A percentile compares a stretch with the other conserved stretches of the same genome.
Conservation (phyloP, 2,329 filamentous ascomycete species). For the Ophiobolus disseminans region DNA sequence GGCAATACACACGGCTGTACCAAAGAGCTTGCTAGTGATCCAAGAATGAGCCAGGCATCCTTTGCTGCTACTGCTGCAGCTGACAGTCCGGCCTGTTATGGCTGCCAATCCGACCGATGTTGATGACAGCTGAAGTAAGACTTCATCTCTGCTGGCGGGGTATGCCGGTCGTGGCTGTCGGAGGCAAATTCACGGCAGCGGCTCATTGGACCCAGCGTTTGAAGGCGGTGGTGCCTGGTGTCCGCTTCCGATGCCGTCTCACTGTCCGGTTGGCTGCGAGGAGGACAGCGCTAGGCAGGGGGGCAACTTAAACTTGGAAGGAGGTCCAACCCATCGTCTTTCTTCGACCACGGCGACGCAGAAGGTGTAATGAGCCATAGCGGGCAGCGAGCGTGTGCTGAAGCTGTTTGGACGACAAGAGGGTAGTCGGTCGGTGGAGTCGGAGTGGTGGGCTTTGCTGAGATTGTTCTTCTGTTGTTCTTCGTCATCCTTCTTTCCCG, state of each 20-base stretch:
- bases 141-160: slow-evolving; percentile 14
- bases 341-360: slow-evolving; percentile 24
- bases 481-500: slow-evolving; percentile 17
- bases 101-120: background rate
- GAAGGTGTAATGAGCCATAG: slow-evolving; percentile 31
- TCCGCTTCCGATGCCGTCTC: slow-evolving; percentile 10
- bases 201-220: slow-evolving; percentile 33
- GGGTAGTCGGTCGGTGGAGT: slow-evolving; percentile 13
- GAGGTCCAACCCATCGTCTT: slow-evolving; percentile 40
- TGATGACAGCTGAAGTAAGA: slow-evolving; percentile 19
- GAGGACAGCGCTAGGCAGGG: slow-evolving; percentile 29
- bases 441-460: slow-evolving; percentile 11
- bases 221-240: slow-evolving; percentile 21
- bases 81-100: background rate
- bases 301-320: slow-evolving; percentile 21
- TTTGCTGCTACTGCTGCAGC: too few species aligned
- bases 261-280: slow-evolving; percentile 31
- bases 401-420: slow-evolving; percentile 21
- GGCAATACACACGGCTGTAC: too few species aligned
- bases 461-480: slow-evolving; percentile 21
- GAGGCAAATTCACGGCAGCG: slow-evolving; percentile 24
- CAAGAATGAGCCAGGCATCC: too few species aligned
- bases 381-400: slow-evolving; percentile 8
- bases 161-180: slow-evolving; percentile 23
- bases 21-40: too few species aligned